Evolutionary conservation across 208 protist species (phyloP), one percentile per base, ranked within the genome.

Genomic region (Chromosphaera perkinsii): DNA sequence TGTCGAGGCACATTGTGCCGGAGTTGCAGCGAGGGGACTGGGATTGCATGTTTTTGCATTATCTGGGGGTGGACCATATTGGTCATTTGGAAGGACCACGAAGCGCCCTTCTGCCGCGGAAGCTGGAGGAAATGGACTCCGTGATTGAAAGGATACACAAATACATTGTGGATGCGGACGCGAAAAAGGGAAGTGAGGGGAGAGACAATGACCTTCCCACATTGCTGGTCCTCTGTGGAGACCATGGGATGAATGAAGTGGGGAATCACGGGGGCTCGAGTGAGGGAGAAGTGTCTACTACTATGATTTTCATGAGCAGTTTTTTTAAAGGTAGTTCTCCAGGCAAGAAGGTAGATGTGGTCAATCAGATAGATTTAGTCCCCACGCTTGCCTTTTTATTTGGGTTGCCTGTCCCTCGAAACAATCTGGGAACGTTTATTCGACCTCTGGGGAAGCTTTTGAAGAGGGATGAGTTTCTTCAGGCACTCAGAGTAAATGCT

Each of bases 11-110:
- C 47, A 5, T 59, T 59, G 37, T n/a, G 32, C 31, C 31, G 24
- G 71, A 71, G 32, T 32, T 76, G 48, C 7, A 9, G 22, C 7
- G 29, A 5, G 4, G 4, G 27, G 54, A 57, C 9, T 72, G 65
- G 65, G 59, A 76, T 45, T 7, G 3, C 26, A 17, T 76, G 24
- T 48, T 79, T 20, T 31, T 75, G 10, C 74, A 79, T 48, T 72
- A 72, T 31, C 74, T 79, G 17, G 74, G 74, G n/a, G 33, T 79
- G 0, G 74, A 79, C 48, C 74, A 79, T 35, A 49, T 67, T 47
- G 58, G 69, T 1, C 74, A 79, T 51, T 36, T 45, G 17, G 2
- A 39, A 12, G 68, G 61, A 5, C 51, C 65, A n/a, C 3, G 2
- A 1, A 37, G 35, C 2, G 14, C 39, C 5, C 45, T 60, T n/a